Conservation (phyloP, 257 asterid genomes). For the Fraxinus cuspidata region DNA sequence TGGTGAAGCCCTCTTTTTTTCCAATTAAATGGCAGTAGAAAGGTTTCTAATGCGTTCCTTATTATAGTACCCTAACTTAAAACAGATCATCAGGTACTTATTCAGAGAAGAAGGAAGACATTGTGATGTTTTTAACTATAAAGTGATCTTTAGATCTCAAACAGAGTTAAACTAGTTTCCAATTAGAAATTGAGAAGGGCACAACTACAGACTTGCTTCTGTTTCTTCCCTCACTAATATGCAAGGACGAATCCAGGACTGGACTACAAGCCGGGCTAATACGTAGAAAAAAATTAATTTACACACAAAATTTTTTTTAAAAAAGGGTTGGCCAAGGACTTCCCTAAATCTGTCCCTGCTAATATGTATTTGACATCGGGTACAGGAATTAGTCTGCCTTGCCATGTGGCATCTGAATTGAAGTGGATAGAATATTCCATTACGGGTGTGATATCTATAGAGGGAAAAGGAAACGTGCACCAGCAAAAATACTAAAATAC, state of each 20-base stretch:
- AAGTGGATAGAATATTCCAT: background rate
- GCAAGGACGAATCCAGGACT: too few relatives aligned
- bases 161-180: background rate
- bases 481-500: background rate
- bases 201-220: background rate
- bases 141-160: background rate
- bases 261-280: too few relatives aligned
- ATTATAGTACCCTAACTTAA: background rate
- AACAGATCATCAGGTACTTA: background rate
- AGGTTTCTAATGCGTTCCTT: background rate
- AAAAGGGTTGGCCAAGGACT: too few relatives aligned
- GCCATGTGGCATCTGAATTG: background rate
- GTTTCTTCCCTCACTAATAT: background rate
- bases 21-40: background rate
- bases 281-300: too few relatives aligned
- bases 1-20: background rate
- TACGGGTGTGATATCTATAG: background rate
- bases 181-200: background rate
- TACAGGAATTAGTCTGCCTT: background rate
- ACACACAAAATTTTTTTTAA: too few relatives aligned
- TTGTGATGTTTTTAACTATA: background rate
- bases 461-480: background rate
- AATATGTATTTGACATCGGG: background rate
- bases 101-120: background rate
- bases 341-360: too few relatives aligned